Percentiles rank a stretch among this genome's conserved stretches.
phyloP scores from a whole-genome alignment of 2,329 filamentous ascomycete genomes.

The Fusarium aywerte region DNA sequence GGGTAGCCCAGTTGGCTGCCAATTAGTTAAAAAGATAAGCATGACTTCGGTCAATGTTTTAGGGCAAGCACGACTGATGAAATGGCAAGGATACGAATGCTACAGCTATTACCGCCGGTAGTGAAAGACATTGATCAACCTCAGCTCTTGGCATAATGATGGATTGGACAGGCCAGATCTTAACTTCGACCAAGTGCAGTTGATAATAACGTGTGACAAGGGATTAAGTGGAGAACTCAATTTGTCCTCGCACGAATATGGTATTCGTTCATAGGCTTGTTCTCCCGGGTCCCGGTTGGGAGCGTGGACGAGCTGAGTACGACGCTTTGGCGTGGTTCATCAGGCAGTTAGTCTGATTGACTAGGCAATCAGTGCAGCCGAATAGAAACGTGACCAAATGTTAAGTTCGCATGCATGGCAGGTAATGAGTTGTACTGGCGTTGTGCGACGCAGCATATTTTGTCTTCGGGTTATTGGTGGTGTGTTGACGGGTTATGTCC shows the following conservation, averaged over 20 bases:
- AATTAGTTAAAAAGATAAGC: constrained; percentile 35
- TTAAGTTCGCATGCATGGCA: constrained; percentile 36
- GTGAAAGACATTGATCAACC: constrained; percentile 17
- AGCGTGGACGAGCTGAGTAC: constrained; percentile 1
- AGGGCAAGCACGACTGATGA: constrained; percentile 15
- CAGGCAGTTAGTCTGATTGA: constrained; percentile 21
- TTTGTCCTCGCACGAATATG: background rate
- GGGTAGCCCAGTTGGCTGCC: constrained; percentile 8
- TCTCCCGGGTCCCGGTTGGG: background rate
- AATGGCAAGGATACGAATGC: constrained; percentile 9
- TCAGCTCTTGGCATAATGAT: constrained; percentile 10
- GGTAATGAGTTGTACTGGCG: constrained; percentile 39
- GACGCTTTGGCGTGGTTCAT: constrained; percentile 10
- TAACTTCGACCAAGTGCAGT: background rate
- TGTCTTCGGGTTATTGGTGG: constrained; percentile 20
- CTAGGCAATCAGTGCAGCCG: constrained; percentile 4
- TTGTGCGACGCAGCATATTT: constrained; percentile 36
- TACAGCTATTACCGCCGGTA: constrained; percentile 12
- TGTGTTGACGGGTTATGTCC: constrained; percentile 21
- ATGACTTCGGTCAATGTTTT: constrained; percentile 36
- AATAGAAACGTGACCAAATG: constrained; percentile 11
- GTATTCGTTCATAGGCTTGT: background rate
- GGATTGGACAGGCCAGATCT: background rate
- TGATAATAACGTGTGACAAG: constrained; percentile 3
- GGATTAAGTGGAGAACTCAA: background rate